Conservation (phyloP, 1,284 basidiomycete genomes). For the Gomphus bonarii region DNA sequence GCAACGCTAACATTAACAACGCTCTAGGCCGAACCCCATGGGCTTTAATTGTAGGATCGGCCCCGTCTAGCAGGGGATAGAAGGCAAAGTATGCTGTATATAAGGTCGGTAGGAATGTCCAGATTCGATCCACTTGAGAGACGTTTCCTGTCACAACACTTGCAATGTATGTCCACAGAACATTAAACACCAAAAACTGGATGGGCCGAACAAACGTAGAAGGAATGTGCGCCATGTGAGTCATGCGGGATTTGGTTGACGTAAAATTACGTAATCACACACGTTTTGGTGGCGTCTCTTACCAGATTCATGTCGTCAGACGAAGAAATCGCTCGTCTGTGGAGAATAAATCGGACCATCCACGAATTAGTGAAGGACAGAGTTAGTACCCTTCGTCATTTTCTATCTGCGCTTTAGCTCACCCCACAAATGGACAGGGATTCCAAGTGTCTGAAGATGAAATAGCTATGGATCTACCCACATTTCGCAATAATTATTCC, state of each 20-base stretch:
- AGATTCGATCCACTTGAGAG: slow-evolving; percentile 67
- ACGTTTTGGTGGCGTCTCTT: neutral
- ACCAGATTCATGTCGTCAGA: slow-evolving; percentile 42
- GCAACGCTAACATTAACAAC: slow-evolving; percentile 56
- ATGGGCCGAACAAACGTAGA: slow-evolving; percentile 27
- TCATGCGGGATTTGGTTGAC: too few relatives aligned
- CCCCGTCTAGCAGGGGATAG: slow-evolving; percentile 47
- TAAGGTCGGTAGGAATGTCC: slow-evolving; percentile 63
- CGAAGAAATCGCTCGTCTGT: slow-evolving; percentile 77
- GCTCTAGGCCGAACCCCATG: slow-evolving; percentile 54
- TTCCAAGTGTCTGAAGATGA: slow-evolving; percentile 88
- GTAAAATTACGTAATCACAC: neutral
- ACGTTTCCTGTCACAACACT: slow-evolving; percentile 70
- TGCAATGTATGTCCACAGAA: slow-evolving; percentile 39
- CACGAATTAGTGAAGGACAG: slow-evolving; percentile 95
- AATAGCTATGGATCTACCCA: slow-evolving; percentile 73
- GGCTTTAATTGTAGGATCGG: slow-evolving; percentile 25
- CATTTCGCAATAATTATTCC: slow-evolving; percentile 63
- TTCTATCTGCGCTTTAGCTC: slow-evolving; percentile 4
- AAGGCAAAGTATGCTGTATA: slow-evolving; percentile 71
- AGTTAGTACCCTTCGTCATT: slow-evolving; percentile 31
- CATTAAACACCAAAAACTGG: slow-evolving; percentile 45
- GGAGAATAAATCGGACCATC: slow-evolving; percentile 94
- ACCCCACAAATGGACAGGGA: slow-evolving; percentile 37
- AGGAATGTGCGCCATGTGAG: slow-evolving; percentile 8